phyloP scores from a whole-genome alignment of 768 basidiomycete species.

The Neoboletus brunneissimus region DNA sequence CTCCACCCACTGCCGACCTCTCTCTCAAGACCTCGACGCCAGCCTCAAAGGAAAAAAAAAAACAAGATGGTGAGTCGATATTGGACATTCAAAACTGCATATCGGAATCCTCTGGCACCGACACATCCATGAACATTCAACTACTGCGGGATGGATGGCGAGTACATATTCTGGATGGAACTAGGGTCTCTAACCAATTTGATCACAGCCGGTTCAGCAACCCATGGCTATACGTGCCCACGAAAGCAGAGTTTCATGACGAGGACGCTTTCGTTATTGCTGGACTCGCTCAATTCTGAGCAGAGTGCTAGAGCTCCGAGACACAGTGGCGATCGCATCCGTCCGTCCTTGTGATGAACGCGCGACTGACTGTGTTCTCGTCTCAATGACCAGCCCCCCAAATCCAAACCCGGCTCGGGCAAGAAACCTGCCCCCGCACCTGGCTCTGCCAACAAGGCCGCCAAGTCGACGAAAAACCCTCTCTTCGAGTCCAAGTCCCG shows the following conservation, averaged over 20 bases:
- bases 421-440: conserved; percentile 88
- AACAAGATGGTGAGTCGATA: conserved; percentile 51
- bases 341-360: conserved; percentile 24
- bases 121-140: conserved; percentile 34
- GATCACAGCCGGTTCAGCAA: conserved; percentile 26
- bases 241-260: conserved; percentile 40
- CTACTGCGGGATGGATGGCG: conserved; percentile 49
- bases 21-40: conserved; percentile 21
- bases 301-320: conserved; percentile 55
- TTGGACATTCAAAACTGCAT: conserved; percentile 17
- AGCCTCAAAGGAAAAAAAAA: conserved; percentile 40
- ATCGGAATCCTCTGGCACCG: conserved; percentile 40
- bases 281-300: conserved; percentile 37
- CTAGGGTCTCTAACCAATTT: conserved; percentile 17
- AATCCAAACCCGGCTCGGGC: conserved; percentile 62
- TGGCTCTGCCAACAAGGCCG: conserved; percentile 70
- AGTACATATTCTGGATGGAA: conserved; percentile 41
- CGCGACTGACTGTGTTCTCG: conserved; percentile 49
- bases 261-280: conserved; percentile 40
- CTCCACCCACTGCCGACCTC: neutral
- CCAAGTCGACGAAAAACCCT: conserved; percentile 88
- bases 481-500: conserved; percentile 88
- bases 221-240: conserved; percentile 9
- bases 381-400: conserved; percentile 92
- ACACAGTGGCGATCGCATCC: conserved; percentile 31